A percentile compares a stretch with the other conserved stretches of the same genome.
These are phyloP conservation scores for Debaryomyces tyrocola DNA, from an alignment of 805 yeast species.

Conservation along the genomic window DNA sequence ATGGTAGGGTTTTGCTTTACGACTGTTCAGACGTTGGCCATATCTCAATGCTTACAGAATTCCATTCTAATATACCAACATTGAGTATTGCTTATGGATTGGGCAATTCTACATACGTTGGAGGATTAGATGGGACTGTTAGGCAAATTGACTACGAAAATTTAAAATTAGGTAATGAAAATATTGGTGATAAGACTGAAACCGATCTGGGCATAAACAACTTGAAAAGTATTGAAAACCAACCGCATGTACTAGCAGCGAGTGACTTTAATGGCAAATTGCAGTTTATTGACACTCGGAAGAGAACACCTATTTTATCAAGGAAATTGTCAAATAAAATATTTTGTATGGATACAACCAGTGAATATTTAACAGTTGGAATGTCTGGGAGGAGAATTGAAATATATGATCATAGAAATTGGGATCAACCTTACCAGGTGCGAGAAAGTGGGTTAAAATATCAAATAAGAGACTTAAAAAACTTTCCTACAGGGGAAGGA, in stretches of 20 bases:
- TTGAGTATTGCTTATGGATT: slow-evolving; percentile 28
- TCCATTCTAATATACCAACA: slow-evolving; percentile 18
- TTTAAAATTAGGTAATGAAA: slow-evolving; percentile 11
- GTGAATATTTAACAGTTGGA: slow-evolving; percentile 49
- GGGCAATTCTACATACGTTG: slow-evolving; percentile 40
- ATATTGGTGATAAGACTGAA: slow-evolving; percentile 5
- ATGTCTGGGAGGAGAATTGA: slow-evolving; percentile 53
- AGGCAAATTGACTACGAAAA: slow-evolving; percentile 52
- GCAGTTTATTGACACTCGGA: slow-evolving; percentile 45
- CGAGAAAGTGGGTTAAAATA: slow-evolving; percentile 67
- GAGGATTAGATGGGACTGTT: slow-evolving; percentile 57
- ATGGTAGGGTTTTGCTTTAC: slow-evolving; percentile 47
- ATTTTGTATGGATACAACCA: slow-evolving; percentile 59
- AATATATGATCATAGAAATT: slow-evolving; percentile 55
- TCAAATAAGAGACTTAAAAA: slow-evolving; percentile 57
- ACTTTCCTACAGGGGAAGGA: slow-evolving; percentile 55
- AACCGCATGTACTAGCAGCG: slow-evolving; percentile 39
- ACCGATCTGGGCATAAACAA: slow-evolving; percentile 35
- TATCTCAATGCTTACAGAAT: slow-evolving; percentile 8
- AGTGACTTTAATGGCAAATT: slow-evolving; percentile 66
- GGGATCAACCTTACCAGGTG: slow-evolving; percentile 44
- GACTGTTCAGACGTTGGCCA: slow-evolving; percentile 25
- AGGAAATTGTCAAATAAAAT: slow-evolving; percentile 47
- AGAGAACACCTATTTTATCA: slow-evolving; percentile 8
- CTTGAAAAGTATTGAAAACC: slow-evolving; percentile 22